Evolutionary conservation across 2,329 filamentous ascomycete species (phyloP).

Genomic region (Dactylella cylindrospora): DNA sequence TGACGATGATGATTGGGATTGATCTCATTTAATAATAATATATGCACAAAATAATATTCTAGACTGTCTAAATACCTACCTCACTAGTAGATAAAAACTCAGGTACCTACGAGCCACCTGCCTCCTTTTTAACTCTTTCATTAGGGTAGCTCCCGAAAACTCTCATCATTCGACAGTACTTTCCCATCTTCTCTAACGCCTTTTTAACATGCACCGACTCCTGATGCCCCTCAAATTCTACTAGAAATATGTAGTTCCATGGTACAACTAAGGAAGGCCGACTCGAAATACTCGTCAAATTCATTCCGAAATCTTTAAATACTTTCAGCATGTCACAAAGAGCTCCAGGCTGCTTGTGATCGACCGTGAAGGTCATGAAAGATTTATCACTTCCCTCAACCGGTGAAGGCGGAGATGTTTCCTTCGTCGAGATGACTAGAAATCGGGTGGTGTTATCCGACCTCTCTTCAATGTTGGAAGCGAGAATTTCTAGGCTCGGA

Average conservation of each 20-base stretch:
- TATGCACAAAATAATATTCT: too few relatives aligned
- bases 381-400: conserved; percentile 38
- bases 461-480: conserved; percentile 69
- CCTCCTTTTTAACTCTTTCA: conserved; percentile 14
- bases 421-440: conserved; percentile 61
- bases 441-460: conserved; percentile 78
- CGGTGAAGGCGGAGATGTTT: conserved; percentile 2
- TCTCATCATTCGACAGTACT: conserved; percentile 47
- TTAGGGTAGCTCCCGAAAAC: conserved; percentile 49
- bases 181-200: conserved; percentile 62
- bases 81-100: neutral
- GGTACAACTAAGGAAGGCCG: conserved; percentile 70
- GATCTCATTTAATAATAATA: too few relatives aligned
- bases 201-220: conserved; percentile 62
- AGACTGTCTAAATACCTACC: too few relatives aligned
- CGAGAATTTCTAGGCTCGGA: conserved; percentile 61
- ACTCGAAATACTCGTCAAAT: conserved; percentile 88
- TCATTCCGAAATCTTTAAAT: conserved; percentile 72
- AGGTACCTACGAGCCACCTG: neutral
- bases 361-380: conserved; percentile 77
- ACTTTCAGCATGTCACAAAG: conserved; percentile 77
- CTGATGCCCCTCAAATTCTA: conserved; percentile 75
- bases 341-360: conserved; percentile 75
- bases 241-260: conserved; percentile 94
- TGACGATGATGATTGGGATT: conserved; percentile 42